phyloP scores from a whole-genome alignment of 2,329 filamentous ascomycete species.

The Cercospora zeina region DNA sequence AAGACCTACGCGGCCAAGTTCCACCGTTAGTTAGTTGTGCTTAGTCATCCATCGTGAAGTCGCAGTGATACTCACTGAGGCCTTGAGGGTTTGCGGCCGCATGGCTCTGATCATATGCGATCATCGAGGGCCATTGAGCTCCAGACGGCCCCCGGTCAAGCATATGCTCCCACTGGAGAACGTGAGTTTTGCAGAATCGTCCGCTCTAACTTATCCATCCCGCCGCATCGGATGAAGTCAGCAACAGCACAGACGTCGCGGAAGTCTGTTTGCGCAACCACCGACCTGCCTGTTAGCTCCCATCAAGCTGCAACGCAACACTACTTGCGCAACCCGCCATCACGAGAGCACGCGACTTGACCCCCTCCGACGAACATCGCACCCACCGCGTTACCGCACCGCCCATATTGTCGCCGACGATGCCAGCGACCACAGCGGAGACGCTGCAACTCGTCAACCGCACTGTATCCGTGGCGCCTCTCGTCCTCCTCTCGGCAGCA shows the following conservation, averaged over 20 bases:
- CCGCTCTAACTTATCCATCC: neutral
- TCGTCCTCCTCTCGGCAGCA: conserved; percentile 95
- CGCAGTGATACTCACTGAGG: too few species aligned
- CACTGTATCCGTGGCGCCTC: conserved; percentile 93
- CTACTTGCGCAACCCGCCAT: conserved; percentile 12
- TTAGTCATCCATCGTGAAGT: neutral
- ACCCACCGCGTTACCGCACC: neutral
- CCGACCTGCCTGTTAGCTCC: conserved; percentile 12
- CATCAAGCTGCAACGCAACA: conserved; percentile 1
- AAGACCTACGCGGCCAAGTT: neutral
- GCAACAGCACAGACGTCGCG: conserved; percentile 5
- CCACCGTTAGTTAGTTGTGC: too few species aligned
- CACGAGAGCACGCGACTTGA: conserved; percentile 13
- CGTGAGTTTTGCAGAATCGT: neutral
- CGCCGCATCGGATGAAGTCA: conserved; percentile 5
- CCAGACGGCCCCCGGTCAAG: neutral
- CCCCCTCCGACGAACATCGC: neutral
- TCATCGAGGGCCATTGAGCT: too few species aligned
- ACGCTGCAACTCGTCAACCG: conserved; percentile 91
- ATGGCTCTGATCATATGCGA: too few species aligned
- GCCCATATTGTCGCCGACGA: conserved; percentile 49
- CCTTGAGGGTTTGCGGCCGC: too few species aligned
- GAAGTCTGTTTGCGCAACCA: conserved; percentile 10
- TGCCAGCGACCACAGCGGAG: conserved; percentile 96
- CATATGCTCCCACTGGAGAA: neutral